A percentile compares a stretch with the other conserved stretches of the same genome.
Evolutionary conservation across 169 alveolate species (phyloP).

Genomic region (Plasmodium vinckei): DNA sequence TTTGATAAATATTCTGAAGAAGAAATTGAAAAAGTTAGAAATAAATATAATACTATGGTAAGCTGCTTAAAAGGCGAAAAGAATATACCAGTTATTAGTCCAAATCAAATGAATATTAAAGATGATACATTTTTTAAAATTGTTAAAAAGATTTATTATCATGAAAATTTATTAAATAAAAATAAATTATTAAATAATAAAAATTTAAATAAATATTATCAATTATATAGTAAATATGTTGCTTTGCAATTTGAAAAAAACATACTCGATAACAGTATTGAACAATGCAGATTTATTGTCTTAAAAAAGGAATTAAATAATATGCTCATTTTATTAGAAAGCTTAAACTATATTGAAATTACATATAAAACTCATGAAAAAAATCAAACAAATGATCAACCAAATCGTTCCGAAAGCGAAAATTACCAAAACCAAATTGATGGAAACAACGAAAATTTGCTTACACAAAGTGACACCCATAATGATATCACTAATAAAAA

Average conservation of each 20-base stretch:
- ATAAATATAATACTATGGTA: slow-evolving; percentile 62
- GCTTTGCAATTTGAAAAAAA: slow-evolving; percentile 68
- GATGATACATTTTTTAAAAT: slow-evolving; percentile 21
- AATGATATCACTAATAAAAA: not conserved
- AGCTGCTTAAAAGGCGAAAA: slow-evolving; percentile 56
- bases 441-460: not conserved
- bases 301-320: slow-evolving; percentile 68
- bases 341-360: slow-evolving; percentile 61
- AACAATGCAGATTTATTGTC: slow-evolving; percentile 61
- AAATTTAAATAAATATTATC: slow-evolving; percentile 56
- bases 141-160: slow-evolving; percentile 45
- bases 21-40: slow-evolving; percentile 32
- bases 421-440: not conserved
- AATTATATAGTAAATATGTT: slow-evolving; percentile 50
- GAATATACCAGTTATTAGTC: slow-evolving; percentile 65
- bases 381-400: slow-evolving; percentile 2
- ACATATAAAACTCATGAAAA: slow-evolving; percentile 1
- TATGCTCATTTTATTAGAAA: slow-evolving; percentile 50
- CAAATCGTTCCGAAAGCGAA: not conserved
- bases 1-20: slow-evolving; percentile 42
- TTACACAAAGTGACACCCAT: not conserved
- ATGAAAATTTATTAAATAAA: slow-evolving; percentile 50
- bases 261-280: slow-evolving; percentile 35
- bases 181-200: slow-evolving; percentile 47
- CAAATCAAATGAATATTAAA: slow-evolving; percentile 56